Evolutionary conservation across 2,329 filamentous ascomycete genomes (phyloP).

Genomic region (Pseudogymnoascus verrucosus): DNA sequence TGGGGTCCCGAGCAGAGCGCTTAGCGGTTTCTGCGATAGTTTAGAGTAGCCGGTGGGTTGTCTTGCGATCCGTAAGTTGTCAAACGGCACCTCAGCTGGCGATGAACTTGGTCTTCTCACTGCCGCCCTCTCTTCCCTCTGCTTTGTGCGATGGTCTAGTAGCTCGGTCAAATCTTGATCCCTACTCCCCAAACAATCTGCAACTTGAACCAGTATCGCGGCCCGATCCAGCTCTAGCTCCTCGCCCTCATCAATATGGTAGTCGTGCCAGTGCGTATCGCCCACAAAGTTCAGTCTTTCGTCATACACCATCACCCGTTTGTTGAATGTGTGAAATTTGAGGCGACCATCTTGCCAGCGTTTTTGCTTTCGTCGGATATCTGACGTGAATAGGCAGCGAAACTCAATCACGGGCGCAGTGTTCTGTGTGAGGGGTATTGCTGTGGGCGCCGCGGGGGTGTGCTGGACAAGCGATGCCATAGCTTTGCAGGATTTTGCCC

Average conservation of each 20-base stretch:
- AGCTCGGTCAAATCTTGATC: slow-evolving; percentile 73
- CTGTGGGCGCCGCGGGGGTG: neutral
- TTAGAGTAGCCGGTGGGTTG: slow-evolving; percentile 33
- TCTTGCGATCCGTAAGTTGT: slow-evolving; percentile 31
- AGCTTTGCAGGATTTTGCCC: neutral
- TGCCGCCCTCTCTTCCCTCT: slow-evolving; percentile 42
- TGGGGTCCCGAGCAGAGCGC: slow-evolving; percentile 56
- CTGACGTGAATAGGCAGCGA: slow-evolving; percentile 78
- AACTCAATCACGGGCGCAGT: slow-evolving; percentile 76
- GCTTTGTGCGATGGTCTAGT: slow-evolving; percentile 58
- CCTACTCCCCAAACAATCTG: slow-evolving; percentile 61
- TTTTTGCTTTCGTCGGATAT: slow-evolving; percentile 79
- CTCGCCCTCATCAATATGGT: slow-evolving; percentile 69
- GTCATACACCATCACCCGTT: slow-evolving; percentile 84
- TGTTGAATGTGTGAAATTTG: slow-evolving; percentile 86
- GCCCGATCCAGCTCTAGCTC: slow-evolving; percentile 72
- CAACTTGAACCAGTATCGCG: slow-evolving; percentile 70
- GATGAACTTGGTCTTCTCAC: slow-evolving; percentile 25
- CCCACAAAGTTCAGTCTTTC: slow-evolving; percentile 72
- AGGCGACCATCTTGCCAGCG: slow-evolving; percentile 89
- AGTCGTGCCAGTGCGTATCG: slow-evolving; percentile 71
- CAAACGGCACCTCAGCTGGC: slow-evolving; percentile 22
- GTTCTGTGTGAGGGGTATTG: slow-evolving; percentile 27
- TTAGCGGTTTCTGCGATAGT: slow-evolving; percentile 49
- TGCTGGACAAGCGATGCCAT: slow-evolving; percentile 1